Base-by-base conservation (phyloP, 169 alveolate species). In the Plasmodium knowlesi region DNA sequence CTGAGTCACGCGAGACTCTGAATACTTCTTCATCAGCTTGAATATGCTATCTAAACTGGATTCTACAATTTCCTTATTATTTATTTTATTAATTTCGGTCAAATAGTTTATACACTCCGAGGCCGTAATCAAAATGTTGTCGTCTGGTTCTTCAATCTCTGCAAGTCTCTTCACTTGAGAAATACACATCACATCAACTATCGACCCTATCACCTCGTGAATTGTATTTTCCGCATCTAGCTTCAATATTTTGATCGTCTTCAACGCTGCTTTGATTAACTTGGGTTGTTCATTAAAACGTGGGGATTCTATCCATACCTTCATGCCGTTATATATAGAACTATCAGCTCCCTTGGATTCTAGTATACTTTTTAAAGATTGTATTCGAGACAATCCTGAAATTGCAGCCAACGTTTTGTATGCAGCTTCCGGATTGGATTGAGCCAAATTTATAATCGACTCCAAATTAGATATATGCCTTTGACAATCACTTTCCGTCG, bases 391-490 rank as follows among this genome's bases (percentile, higher is more conserved):
- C 12, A 98, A 94, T 22, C 99, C 99, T 0, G 99, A 96, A 39
- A 98, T 96, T 12, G 99, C 98, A 5, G 99, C 99, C 76, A 98
- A 86, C 25, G 96, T 96, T 74, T 95, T 95, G 89, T 96, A 97
- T 22, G 98, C 98, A 43, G 94, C 95, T 61, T 98, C 98, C 32
- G 97, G 97, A 37, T 95, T 97, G 12, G 96, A 92, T 67, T 96
- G 92, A 72, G 97, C 98, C 32, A 94, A 82, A 81, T 93, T 95
- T 41, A 96, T 95, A 10, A 97, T 92, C 30, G 94, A 95, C 46
- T 94, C 96, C 50, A 98, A 85, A 83, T 95, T 96, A 19, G 94
- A 88, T 54, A 96, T 96, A 88, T 98, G 97, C 54, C 98, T 96
- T 39, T 95, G 85, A 46, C 98, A 98, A 86, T 98, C 99, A 82